Evolutionary conservation across 495 filamentous ascomycete genomes (phyloP), one percentile per base, ranked within the genome.

Genomic region (Aspergillus conjunctus): DNA sequence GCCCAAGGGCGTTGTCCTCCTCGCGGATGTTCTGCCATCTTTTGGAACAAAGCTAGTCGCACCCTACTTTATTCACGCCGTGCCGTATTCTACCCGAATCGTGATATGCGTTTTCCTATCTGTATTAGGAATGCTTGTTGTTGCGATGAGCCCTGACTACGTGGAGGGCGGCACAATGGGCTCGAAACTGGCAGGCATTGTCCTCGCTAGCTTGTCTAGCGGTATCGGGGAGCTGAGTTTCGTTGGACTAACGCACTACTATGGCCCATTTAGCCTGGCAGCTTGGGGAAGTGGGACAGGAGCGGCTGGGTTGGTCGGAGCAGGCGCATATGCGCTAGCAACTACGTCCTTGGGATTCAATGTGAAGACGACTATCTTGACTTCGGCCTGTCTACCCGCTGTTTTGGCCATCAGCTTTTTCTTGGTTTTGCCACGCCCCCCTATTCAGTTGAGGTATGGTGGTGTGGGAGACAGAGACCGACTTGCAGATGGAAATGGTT

Each of bases 261-360:
- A 97, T 63, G 94, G 94, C 0, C 85, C 81, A n/a, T 90, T 91
- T 71, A 93, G 91, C 64, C 77, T 98, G 45, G 94, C 93, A 5
- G 87, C 91, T 12, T 98, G 94, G 94, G 88, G 92, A 0, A 93
- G 88, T 66, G 94, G 94, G 0, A 98, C 94, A 0, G 94, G 94
- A 4, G 94, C 87, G 0, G 94, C 94, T 1, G 94, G 94, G 2
- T 68, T 98, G 63, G 75, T 93, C 7, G 94, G 94, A 1, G 90
- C 93, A 8, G 93, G 91, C 1, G 76, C 91, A 34, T 98, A 98
- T 72, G 89, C 92, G 31, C 58, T 95, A 21, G 82, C 91, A 30
- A 97, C 92, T 0, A 91, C 87, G n/a, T 86, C 85, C 59, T 59
- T 95, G 11, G 86, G 87, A 0, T 79, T 94, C 57, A 85, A 81